A percentile compares a stretch with the other conserved stretches of the same genome.
These are phyloP conservation scores for Dactylellina sp. DNA, from an alignment of 2,329 filamentous ascomycete species.

Conservation along the genomic window DNA sequence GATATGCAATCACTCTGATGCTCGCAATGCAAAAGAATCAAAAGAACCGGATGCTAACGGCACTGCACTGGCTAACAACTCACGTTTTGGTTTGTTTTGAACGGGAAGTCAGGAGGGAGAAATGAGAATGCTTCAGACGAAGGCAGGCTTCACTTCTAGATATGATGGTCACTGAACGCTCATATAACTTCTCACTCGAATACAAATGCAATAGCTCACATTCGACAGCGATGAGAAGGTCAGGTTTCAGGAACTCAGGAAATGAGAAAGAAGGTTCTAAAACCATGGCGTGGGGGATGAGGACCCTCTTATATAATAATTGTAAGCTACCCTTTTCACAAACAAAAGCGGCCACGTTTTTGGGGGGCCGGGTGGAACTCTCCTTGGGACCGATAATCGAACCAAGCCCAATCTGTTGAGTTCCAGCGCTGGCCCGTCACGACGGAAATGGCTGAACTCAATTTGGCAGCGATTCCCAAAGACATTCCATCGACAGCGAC, in stretches of 20 bases:
- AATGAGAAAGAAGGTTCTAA: slow-evolving; percentile 42
- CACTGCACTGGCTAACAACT: slow-evolving; percentile 29
- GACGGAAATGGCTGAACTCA: slow-evolving; percentile 56
- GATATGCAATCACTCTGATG: slow-evolving; percentile 18
- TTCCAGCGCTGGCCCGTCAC: slow-evolving; percentile 39
- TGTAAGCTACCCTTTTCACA: slow-evolving; percentile 35
- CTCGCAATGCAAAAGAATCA: background rate
- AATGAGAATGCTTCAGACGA: slow-evolving; percentile 34
- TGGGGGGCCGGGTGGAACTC: slow-evolving; percentile 45
- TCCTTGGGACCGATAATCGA: slow-evolving; percentile 38
- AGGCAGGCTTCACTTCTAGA: slow-evolving; percentile 35
- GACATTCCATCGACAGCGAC: slow-evolving; percentile 50
- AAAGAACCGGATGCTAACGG: slow-evolving; percentile 32
- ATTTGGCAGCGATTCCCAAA: slow-evolving; percentile 50
- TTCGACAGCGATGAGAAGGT: slow-evolving; percentile 51
- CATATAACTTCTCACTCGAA: slow-evolving; percentile 48
- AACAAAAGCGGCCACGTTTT: slow-evolving; percentile 46
- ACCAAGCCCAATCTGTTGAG: slow-evolving; percentile 48
- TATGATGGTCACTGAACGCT: slow-evolving; percentile 41
- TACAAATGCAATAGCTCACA: slow-evolving; percentile 43
- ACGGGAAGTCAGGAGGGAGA: slow-evolving; percentile 18
- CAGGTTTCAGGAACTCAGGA: slow-evolving; percentile 50
- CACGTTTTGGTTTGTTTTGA: slow-evolving; percentile 27
- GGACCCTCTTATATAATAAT: slow-evolving; percentile 51
- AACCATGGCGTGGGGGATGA: slow-evolving; percentile 45